Evolutionary conservation across 169 alveolate genomes (phyloP).

Genomic region (Babesia ovis): DNA sequence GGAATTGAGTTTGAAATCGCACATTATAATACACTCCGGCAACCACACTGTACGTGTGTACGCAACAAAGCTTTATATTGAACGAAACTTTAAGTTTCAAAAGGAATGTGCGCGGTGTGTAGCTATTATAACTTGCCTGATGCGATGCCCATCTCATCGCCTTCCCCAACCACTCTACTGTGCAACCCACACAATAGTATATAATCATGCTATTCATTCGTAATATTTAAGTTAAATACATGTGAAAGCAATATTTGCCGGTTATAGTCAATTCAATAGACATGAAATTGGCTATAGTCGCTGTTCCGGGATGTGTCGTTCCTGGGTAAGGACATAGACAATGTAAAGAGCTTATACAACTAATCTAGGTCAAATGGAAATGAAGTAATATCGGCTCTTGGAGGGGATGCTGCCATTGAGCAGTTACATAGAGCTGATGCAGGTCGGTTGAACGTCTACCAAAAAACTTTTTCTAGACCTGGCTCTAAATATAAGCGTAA

Average conservation of each 20-base stretch:
- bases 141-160: too few relatives aligned
- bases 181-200: too few relatives aligned
- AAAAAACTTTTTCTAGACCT: constrained; percentile 11
- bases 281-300: constrained; percentile 43
- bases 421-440: constrained; percentile 20
- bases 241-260: too few relatives aligned
- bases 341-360: neutral
- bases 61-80: neutral
- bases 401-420: constrained; percentile 45
- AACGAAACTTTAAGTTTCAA: neutral
- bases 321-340: constrained; percentile 30
- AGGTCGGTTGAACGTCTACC: neutral
- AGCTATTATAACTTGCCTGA: neutral
- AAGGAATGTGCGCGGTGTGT: neutral
- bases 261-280: neutral
- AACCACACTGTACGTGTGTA: neutral
- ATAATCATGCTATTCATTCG: too few relatives aligned
- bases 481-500: constrained; percentile 38
- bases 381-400: constrained; percentile 43
- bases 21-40: neutral
- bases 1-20: neutral
- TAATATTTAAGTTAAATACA: too few relatives aligned
- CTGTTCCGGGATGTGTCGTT: constrained; percentile 60
- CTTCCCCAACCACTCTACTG: too few relatives aligned
- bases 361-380: constrained; percentile 38